phyloP scores from a whole-genome alignment of 2,329 filamentous ascomycete species.

The Mycosphaerella sp. region DNA sequence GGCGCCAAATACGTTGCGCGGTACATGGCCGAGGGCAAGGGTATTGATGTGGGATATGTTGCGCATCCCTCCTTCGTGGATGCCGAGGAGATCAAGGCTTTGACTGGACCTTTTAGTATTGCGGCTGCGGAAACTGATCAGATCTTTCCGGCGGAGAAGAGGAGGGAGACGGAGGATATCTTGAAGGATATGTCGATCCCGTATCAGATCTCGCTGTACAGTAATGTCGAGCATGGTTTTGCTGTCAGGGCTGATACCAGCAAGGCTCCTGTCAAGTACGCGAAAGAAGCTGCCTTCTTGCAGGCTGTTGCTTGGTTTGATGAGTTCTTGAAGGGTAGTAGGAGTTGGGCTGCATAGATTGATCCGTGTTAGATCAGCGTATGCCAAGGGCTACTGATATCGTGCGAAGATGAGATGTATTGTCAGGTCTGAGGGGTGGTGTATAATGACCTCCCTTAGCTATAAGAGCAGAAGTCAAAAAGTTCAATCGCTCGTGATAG shows the following conservation, averaged over 20 bases:
- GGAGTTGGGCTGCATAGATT: slow-evolving; percentile 18
- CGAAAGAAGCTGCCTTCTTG: slow-evolving; percentile 73
- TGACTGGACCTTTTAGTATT: slow-evolving; percentile 54
- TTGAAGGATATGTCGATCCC: slow-evolving; percentile 49
- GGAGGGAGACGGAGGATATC: slow-evolving; percentile 54
- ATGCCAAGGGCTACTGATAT: too few relatives aligned
- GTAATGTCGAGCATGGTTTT: slow-evolving; percentile 68
- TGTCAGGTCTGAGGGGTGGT: too few relatives aligned
- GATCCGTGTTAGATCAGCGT: too few relatives aligned
- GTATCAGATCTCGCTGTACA: slow-evolving; percentile 74
- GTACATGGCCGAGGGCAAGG: slow-evolving; percentile 52
- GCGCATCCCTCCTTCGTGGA: slow-evolving; percentile 73
- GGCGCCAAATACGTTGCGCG: slow-evolving; percentile 55
- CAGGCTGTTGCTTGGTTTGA: slow-evolving; percentile 77
- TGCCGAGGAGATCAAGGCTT: slow-evolving; percentile 52
- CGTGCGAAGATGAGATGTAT: too few relatives aligned
- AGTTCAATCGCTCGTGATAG: too few relatives aligned
- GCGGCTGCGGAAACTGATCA: slow-evolving; percentile 58
- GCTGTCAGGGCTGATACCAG: slow-evolving; percentile 60
- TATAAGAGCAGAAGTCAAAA: too few relatives aligned
- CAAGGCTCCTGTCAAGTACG: slow-evolving; percentile 55
- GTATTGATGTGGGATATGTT: slow-evolving; percentile 62
- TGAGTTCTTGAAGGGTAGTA: slow-evolving; percentile 46
- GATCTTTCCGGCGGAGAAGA: slow-evolving; percentile 53
- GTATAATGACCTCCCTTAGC: too few relatives aligned